Conservation (phyloP, 768 basidiomycete species). For the Butyriboletus loyo region DNA sequence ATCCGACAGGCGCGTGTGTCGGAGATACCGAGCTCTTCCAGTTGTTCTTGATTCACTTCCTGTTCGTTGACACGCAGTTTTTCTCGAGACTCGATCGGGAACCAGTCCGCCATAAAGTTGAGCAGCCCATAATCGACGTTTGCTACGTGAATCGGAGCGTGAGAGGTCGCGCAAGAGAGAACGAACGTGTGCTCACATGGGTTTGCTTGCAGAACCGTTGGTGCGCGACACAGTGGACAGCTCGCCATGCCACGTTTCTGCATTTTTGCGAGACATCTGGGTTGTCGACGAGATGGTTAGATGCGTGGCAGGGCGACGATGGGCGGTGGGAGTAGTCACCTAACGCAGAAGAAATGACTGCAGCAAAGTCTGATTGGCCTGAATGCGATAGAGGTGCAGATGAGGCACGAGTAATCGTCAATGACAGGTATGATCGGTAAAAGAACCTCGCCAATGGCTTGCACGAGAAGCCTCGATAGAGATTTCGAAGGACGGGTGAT, state of each 20-base stretch:
- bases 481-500: conserved; percentile 32
- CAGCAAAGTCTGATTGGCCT: conserved; percentile 85
- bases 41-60: conserved; percentile 69
- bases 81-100: conserved; percentile 74
- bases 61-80: conserved; percentile 74
- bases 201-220: conserved; percentile 73
- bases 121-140: conserved; percentile 78
- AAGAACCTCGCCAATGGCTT: conserved; percentile 78
- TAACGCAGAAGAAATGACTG: conserved; percentile 74
- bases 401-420: conserved; percentile 84
- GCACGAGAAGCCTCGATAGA: conserved; percentile 65
- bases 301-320: neutral
- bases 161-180: neutral
- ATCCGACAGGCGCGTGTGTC: conserved; percentile 35
- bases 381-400: conserved; percentile 89
- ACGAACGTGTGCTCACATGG: conserved; percentile 49
- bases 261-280: conserved; percentile 80
- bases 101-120: conserved; percentile 92
- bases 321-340: conserved; percentile 31
- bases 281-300: conserved; percentile 13
- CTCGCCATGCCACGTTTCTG: conserved; percentile 72
- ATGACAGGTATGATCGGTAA: conserved; percentile 77
- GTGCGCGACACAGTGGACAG: conserved; percentile 84
- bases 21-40: conserved; percentile 58
- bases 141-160: conserved; percentile 36